Percentiles rank a stretch among this genome's conserved stretches.
These are phyloP conservation scores for Trypanosomatidae sp. DNA, from an alignment of 208 protist genomes.

Conservation along the genomic window DNA sequence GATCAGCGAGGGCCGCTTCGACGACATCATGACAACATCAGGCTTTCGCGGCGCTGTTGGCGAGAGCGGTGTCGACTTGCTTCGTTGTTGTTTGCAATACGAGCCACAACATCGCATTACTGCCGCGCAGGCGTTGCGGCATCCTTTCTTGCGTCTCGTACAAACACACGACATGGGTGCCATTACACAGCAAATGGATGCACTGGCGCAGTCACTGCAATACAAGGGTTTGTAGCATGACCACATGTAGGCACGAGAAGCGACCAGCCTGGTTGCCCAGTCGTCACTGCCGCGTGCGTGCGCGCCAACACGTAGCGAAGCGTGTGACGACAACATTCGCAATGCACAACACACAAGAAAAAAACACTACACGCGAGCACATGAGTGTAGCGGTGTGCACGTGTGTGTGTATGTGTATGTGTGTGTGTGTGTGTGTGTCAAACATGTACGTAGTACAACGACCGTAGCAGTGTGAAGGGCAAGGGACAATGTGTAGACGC, in stretches of 20 bases:
- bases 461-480: too few relatives aligned
- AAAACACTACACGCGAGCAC: not conserved
- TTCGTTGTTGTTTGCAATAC: conserved; percentile 49
- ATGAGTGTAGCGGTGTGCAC: not conserved
- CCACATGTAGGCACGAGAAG: not conserved
- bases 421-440: too few relatives aligned
- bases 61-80: conserved; percentile 37
- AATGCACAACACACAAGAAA: not conserved
- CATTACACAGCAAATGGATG: conserved; percentile 33
- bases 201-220: conserved; percentile 35
- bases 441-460: too few relatives aligned
- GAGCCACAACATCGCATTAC: conserved; percentile 56
- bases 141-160: conserved; percentile 40
- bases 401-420: too few relatives aligned
- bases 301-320: too few relatives aligned
- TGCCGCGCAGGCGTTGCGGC: conserved; percentile 36
- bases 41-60: conserved; percentile 25
- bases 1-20: conserved; percentile 32
- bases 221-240: conserved; percentile 4
- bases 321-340: too few relatives aligned
- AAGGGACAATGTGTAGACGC: too few relatives aligned
- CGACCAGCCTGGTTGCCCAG: too few relatives aligned
- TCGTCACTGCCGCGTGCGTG: too few relatives aligned
- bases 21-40: conserved; percentile 27
- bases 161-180: conserved; percentile 9